These are phyloP conservation scores for Atkinsonella texensis DNA, from an alignment of 2,329 filamentous ascomycete genomes.

Conservation along the genomic window DNA sequence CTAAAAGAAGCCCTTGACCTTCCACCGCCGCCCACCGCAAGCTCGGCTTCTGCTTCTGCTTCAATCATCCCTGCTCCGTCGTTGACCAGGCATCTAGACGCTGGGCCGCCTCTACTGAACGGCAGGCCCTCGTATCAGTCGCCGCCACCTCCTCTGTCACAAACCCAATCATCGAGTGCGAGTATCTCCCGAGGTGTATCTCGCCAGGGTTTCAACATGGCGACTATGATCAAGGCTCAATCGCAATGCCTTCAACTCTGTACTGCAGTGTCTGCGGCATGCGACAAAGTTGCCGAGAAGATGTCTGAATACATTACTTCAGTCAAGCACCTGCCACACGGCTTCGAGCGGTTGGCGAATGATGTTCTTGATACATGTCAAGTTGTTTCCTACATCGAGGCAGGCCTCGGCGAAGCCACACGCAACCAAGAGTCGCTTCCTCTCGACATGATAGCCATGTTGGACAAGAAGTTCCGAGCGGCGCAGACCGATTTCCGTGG, in stretches of 20 bases:
- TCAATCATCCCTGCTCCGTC: conserved; percentile 4
- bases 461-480: conserved; percentile 51
- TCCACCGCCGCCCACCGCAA: conserved; percentile 2
- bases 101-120: neutral
- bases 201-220: conserved; percentile 7
- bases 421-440: conserved; percentile 42
- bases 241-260: conserved; percentile 32
- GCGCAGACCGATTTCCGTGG: conserved; percentile 50
- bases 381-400: conserved; percentile 56
- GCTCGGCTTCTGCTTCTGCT: conserved; percentile 5
- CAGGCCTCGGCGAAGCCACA: conserved; percentile 45
- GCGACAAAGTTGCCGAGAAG: conserved; percentile 51
- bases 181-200: neutral
- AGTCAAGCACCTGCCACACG: conserved; percentile 39
- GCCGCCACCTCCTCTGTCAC: neutral
- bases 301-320: conserved; percentile 52
- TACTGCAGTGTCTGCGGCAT: conserved; percentile 44
- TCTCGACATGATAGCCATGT: conserved; percentile 47
- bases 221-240: conserved; percentile 17
- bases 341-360: conserved; percentile 47
- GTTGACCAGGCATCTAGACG: conserved; percentile 2
- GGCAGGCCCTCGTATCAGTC: neutral
- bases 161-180: neutral
- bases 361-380: conserved; percentile 57
- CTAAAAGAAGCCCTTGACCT: conserved; percentile 8